Percentiles rank a stretch among this genome's conserved stretches.
Conservation (phyloP, 2,329 filamentous ascomycete genomes). For the Parascedosporium putredinis region DNA sequence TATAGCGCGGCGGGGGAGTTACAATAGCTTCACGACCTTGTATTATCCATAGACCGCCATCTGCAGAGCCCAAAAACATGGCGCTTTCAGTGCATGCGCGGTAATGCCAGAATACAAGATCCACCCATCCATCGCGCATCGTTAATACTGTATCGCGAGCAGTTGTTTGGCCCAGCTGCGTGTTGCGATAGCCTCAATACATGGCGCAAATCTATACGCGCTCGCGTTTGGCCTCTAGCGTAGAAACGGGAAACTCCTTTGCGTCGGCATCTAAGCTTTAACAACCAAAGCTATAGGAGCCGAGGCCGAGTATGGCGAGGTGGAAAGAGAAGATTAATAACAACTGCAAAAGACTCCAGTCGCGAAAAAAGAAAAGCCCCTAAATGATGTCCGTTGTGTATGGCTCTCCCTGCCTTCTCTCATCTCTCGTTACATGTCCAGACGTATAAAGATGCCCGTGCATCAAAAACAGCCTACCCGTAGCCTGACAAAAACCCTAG, state of each 20-base stretch:
- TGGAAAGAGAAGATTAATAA: conserved; percentile 5
- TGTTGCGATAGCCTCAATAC: too few relatives aligned
- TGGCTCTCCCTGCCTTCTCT: not conserved
- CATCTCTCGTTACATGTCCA: conserved; percentile 8
- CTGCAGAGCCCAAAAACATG: too few relatives aligned
- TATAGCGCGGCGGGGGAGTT: too few relatives aligned
- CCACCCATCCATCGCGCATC: too few relatives aligned
- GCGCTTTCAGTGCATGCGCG: too few relatives aligned
- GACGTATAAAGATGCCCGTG: conserved; percentile 6
- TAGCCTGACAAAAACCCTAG: conserved; percentile 6
- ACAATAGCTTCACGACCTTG: too few relatives aligned
- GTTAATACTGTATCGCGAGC: too few relatives aligned
- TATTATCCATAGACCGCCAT: too few relatives aligned
- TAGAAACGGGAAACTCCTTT: not conserved
- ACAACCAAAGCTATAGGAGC: not conserved
- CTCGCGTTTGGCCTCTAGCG: not conserved
- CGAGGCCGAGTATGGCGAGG: not conserved
- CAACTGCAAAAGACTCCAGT: conserved; percentile 9
- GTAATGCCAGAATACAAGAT: too few relatives aligned
- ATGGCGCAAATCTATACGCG: too few relatives aligned
- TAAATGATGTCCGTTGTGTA: conserved; percentile 9
- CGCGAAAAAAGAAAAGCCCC: conserved; percentile 5
- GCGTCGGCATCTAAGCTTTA: not conserved
- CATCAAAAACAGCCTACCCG: conserved; percentile 5
- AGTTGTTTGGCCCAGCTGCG: too few relatives aligned